Conservation (phyloP, 139 green algal species). For the Klebsormidium nitens region DNA sequence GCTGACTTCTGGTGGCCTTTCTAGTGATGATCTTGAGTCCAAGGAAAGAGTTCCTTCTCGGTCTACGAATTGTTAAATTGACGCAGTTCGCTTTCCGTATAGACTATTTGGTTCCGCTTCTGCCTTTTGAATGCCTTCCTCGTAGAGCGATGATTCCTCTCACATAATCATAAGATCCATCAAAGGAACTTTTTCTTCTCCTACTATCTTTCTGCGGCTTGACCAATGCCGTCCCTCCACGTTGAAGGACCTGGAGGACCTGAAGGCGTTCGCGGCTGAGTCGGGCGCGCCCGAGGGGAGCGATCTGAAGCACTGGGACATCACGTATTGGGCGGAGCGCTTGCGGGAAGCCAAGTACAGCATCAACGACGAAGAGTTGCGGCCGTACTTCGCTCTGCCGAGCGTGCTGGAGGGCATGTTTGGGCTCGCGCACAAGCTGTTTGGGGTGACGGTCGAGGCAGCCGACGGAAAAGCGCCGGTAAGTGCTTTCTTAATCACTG, state of each 20-base stretch:
- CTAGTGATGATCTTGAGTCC: too few species aligned
- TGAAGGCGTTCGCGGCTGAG: constrained; percentile 51
- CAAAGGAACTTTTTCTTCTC: too few species aligned
- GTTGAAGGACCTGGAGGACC: constrained; percentile 70
- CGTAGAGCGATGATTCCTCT: too few species aligned
- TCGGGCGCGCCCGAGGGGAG: constrained; percentile 11
- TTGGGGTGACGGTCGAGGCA: constrained; percentile 74
- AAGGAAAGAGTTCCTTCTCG: too few species aligned
- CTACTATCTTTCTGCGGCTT: constrained; percentile 10
- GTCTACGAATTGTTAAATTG: too few species aligned
- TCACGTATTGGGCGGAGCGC: constrained; percentile 84
- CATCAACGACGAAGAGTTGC: constrained; percentile 87
- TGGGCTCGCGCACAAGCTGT: constrained; percentile 76
- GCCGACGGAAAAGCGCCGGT: constrained; percentile 71
- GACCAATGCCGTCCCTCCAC: not conserved
- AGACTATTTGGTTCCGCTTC: too few species aligned
- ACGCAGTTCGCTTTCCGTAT: too few species aligned
- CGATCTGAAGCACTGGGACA: constrained; percentile 74
- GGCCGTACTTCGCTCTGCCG: constrained; percentile 80
- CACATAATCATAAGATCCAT: too few species aligned
- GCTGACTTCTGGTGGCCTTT: too few species aligned
- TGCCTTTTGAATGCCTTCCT: too few species aligned
- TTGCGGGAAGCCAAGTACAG: constrained; percentile 56
- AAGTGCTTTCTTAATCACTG: too few species aligned
- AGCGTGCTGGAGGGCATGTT: constrained; percentile 85